Conservation (phyloP, 768 basidiomycete genomes). For the Hortiboletus flavorubellus region DNA sequence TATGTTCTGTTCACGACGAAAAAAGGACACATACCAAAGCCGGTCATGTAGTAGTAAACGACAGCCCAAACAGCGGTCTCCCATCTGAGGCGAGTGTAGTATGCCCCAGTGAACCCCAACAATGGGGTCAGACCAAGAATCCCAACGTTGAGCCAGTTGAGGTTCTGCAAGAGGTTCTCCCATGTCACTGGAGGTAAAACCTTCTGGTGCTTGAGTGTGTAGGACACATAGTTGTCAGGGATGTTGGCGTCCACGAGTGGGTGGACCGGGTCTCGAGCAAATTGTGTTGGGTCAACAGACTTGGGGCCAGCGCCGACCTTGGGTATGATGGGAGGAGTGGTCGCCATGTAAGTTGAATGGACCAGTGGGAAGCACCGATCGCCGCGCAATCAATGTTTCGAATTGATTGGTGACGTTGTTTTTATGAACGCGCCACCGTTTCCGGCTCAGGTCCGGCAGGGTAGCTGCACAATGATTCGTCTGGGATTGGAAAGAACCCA, state of each 20-base stretch:
- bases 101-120: constrained; percentile 70
- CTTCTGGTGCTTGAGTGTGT: constrained; percentile 67
- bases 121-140: constrained; percentile 74
- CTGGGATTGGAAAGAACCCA: too few relatives aligned
- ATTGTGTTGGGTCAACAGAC: constrained; percentile 2
- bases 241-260: constrained; percentile 54
- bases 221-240: constrained; percentile 79
- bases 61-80: constrained; percentile 71
- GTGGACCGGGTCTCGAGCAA: constrained; percentile 28
- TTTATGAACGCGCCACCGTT: too few relatives aligned
- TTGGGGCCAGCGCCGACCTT: background rate
- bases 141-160: constrained; percentile 74
- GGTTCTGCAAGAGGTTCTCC: constrained; percentile 55
- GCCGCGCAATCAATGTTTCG: too few relatives aligned
- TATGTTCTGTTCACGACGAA: constrained; percentile 24
- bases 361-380: constrained; percentile 21
- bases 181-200: constrained; percentile 64
- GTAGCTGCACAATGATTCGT: too few relatives aligned
- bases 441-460: too few relatives aligned
- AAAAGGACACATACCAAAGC: constrained; percentile 63
- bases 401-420: too few relatives aligned
- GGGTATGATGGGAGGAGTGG: constrained; percentile 8
- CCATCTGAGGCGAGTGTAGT: constrained; percentile 60
- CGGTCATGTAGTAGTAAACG: constrained; percentile 75
- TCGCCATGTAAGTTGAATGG: constrained; percentile 9